Conservation (phyloP, 1,284 basidiomycete genomes). For the Moniliophthora roreri region DNA sequence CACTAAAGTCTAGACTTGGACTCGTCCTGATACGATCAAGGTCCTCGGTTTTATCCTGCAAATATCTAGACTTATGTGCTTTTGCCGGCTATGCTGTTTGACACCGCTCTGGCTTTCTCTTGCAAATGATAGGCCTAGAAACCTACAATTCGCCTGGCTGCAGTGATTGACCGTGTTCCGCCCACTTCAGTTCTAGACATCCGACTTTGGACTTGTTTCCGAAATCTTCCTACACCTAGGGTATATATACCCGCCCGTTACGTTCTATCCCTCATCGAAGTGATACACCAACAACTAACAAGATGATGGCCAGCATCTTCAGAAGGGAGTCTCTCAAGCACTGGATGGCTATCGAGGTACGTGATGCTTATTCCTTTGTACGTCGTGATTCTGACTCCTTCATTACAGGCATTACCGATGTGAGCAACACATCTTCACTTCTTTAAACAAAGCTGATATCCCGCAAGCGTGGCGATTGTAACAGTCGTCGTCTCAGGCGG, state of each 20-base stretch:
- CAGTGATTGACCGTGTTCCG: too few relatives aligned
- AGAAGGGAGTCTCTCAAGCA: constrained; percentile 59
- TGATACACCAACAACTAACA: neutral
- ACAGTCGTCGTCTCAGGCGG: constrained; percentile 65
- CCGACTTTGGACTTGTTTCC: neutral
- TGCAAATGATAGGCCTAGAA: too few relatives aligned
- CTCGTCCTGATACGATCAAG: too few relatives aligned
- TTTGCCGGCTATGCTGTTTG: too few relatives aligned
- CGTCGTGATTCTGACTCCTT: constrained; percentile 2
- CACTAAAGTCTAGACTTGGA: too few relatives aligned
- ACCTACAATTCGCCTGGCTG: too few relatives aligned
- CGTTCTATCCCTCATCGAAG: neutral
- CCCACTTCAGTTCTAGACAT: too few relatives aligned
- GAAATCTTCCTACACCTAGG: neutral
- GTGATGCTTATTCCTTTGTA: constrained; percentile 19
- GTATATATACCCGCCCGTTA: neutral
- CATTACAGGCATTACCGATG: constrained; percentile 72
- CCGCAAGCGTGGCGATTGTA: constrained; percentile 66
- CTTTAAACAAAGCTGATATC: constrained; percentile 10
- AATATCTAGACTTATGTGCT: too few relatives aligned
- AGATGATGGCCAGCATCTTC: constrained; percentile 13
- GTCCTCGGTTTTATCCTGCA: too few relatives aligned
- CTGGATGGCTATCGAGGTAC: constrained; percentile 82
- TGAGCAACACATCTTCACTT: constrained; percentile 36
- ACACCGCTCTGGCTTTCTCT: too few relatives aligned